Evolutionary conservation across 2,329 filamentous ascomycete species (phyloP).

Genomic region (Colletotrichum destructivum): DNA sequence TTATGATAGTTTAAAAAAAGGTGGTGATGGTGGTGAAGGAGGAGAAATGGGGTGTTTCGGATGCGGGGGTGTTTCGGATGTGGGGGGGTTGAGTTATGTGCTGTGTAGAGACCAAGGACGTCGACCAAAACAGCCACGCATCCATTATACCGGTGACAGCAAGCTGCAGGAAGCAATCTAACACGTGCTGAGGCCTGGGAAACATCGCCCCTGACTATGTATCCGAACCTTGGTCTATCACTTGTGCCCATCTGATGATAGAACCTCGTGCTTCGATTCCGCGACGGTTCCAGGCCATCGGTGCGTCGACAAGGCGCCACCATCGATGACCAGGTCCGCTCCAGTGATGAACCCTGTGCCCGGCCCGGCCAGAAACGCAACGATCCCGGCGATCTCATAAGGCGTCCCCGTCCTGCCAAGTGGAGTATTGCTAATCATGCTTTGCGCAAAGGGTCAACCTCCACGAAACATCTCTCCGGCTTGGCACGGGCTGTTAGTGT

Average conservation of each 20-base stretch:
- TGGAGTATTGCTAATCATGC: conserved; percentile 9
- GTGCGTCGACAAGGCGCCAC: background rate
- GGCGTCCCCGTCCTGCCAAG: conserved; percentile 1
- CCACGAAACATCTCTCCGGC: too few species aligned
- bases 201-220: background rate
- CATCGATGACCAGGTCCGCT: conserved; percentile 20
- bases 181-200: background rate
- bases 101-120: background rate
- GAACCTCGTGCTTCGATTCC: background rate
- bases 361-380: conserved; percentile 16
- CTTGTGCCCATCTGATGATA: background rate
- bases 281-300: conserved; percentile 1
- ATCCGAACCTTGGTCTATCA: background rate
- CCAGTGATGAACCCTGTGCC: conserved; percentile 15
- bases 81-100: too few species aligned
- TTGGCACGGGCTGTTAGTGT: too few species aligned
- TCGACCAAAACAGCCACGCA: background rate
- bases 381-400: conserved; percentile 1
- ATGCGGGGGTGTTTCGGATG: too few species aligned
- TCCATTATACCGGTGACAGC: background rate
- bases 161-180: background rate
- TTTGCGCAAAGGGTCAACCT: background rate
- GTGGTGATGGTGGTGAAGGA: too few species aligned
- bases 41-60: too few species aligned
- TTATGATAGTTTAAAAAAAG: too few species aligned